Conservation (phyloP, 768 basidiomycete species). For the Porphyrellus cyaneotinctus region DNA sequence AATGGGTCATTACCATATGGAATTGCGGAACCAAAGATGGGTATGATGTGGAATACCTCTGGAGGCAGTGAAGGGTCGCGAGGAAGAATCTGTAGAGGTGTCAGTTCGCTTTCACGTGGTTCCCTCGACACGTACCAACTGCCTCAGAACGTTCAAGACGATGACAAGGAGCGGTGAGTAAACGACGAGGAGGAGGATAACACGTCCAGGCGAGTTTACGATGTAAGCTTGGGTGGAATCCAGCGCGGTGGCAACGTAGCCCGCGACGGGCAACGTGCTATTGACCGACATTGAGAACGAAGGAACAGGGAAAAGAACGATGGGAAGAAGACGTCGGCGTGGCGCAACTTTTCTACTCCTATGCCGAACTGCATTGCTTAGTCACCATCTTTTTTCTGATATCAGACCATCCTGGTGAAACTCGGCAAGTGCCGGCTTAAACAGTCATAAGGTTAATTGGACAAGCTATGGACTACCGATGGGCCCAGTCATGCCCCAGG, state of each 20-base stretch:
- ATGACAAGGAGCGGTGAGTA: conserved; percentile 68
- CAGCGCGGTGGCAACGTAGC: conserved; percentile 24
- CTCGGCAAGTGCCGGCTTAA: too few species aligned
- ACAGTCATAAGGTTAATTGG: too few species aligned
- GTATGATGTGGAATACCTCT: conserved; percentile 89
- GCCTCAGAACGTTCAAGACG: conserved; percentile 69
- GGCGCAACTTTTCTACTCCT: conserved; percentile 1
- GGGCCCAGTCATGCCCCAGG: too few species aligned
- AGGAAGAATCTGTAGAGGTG: conserved; percentile 52
- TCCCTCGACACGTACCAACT: conserved; percentile 53
- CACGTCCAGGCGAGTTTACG: conserved; percentile 21
- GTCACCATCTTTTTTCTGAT: conserved; percentile 17
- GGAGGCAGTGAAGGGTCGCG: conserved; percentile 75
- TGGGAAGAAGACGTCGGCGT: background rate
- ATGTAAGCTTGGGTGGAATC: conserved; percentile 20
- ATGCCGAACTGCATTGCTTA: conserved; percentile 13
- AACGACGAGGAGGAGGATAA: conserved; percentile 43
- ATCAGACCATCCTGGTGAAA: conserved; percentile 16
- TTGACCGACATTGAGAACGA: conserved; percentile 26
- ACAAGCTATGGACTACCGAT: too few species aligned
- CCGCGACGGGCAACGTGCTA: conserved; percentile 17
- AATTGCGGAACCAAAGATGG: conserved; percentile 85
- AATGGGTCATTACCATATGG: conserved; percentile 91
- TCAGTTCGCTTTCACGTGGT: background rate
- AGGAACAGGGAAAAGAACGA: background rate